Base-by-base conservation (phyloP, 768 basidiomycete genomes). In the Boletus patriciae region DNA sequence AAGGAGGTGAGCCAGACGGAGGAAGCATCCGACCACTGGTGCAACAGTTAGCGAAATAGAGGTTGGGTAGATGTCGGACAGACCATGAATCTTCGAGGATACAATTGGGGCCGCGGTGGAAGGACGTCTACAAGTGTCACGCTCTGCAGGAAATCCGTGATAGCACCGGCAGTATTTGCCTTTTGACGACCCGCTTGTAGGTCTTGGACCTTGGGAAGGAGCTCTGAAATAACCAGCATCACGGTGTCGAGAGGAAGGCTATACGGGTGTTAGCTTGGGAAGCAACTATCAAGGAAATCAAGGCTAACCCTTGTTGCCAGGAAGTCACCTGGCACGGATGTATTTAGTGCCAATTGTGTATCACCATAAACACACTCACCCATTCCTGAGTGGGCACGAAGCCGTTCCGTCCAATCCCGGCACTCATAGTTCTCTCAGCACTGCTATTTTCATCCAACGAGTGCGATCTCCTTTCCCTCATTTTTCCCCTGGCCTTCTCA, bases 381-480 rank as follows among this genome's bases (percentile, higher is more conserved):
- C 97, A 99, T 83, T 94, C 93, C 70, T 97, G 92, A 4, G 94
- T 97, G 12, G 97, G 94, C 9, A 95, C 79, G 72, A 98, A 99
- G 3, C 94, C 92, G 70, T 93, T 95, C 62, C 89, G 80, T 29
- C 94, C 94, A 18, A 95, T 82, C 13, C 85, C 86, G 18, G 78
- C 77, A 31, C 82, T 78, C n/a, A 88, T 84, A 23, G 84, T 73
- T 31, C 83, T 81, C 56, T 92, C 88, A 46, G 87, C 67, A 53
- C 82, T 81, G 40, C 73, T 76, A 47, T 79, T 80, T 55, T 74
- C 77, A 55, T 77, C 76, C 50, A 81, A 76, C 25, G 84, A 76
- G 34, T 79, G 77, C 7, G 83, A 86, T 25, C 82, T 74, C 33
- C 88, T 81, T 63, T 87, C 91, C 61, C 83, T 83, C 88, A 94